Percentiles rank a stretch among this genome's conserved stretches.
phyloP scores from a whole-genome alignment of 371 early-diverging fungal species.

The Lichtheimia ramosa region DNA sequence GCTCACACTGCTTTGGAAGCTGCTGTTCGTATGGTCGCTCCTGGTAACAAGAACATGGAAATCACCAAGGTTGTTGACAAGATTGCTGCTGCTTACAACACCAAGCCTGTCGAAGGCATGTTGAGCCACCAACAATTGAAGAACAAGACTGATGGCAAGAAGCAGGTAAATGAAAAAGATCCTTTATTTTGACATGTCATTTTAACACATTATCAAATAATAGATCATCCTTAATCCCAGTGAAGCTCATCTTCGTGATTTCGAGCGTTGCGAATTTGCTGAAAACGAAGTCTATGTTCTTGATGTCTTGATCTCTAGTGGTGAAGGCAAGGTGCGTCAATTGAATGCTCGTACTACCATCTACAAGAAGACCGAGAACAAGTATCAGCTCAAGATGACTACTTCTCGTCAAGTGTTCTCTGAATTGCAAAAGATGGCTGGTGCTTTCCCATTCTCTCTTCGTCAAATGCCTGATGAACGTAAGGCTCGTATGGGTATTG shows the following conservation, averaged over 20 bases:
- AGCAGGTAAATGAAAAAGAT: constrained; percentile 38
- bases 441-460: constrained; percentile 87
- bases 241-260: constrained; percentile 75
- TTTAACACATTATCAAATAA: background rate
- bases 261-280: constrained; percentile 71
- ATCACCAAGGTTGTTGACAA: constrained; percentile 84
- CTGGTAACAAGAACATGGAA: constrained; percentile 81
- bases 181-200: background rate
- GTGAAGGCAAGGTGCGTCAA: constrained; percentile 85
- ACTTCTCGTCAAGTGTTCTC: constrained; percentile 70
- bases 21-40: constrained; percentile 82
- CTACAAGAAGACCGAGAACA: constrained; percentile 86
- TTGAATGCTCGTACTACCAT: constrained; percentile 83
- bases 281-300: constrained; percentile 89
- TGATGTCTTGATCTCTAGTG: constrained; percentile 84
- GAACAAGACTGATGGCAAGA: constrained; percentile 88
- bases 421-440: constrained; percentile 80
- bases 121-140: constrained; percentile 85
- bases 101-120: constrained; percentile 91
- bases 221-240: constrained; percentile 89
- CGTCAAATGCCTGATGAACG: constrained; percentile 83
- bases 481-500: constrained; percentile 89
- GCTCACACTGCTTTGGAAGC: constrained; percentile 86
- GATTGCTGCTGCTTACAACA: constrained; percentile 76
- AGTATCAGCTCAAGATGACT: constrained; percentile 88